Percentiles rank a stretch among this genome's conserved stretches.
Conservation (phyloP, 257 asterid species). For the Nicotiana undulata region DNA sequence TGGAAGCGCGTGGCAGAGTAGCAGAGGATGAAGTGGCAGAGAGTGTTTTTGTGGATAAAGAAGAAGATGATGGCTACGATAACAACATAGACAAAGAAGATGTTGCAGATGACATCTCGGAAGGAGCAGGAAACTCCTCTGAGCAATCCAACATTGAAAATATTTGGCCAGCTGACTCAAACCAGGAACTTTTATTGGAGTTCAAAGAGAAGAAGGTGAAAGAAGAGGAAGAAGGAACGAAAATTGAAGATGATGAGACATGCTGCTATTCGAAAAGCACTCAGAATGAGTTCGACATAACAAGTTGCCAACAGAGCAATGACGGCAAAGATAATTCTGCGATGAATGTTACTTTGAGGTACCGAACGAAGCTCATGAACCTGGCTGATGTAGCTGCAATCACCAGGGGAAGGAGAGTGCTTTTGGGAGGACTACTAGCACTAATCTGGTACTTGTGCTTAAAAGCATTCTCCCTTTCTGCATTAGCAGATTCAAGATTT, state of each 20-base stretch:
- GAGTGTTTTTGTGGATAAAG: not conserved
- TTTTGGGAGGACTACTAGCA: slow-evolving; percentile 15
- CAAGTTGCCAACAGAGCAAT: not conserved
- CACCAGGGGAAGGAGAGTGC: slow-evolving; percentile 17
- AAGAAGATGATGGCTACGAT: not conserved
- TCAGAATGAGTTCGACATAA: not conserved
- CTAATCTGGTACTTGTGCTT: slow-evolving; percentile 36
- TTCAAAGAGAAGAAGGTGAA: slow-evolving; percentile 11
- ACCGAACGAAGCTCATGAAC: slow-evolving; percentile 13
- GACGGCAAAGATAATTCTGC: slow-evolving; percentile 7
- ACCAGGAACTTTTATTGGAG: slow-evolving; percentile 6
- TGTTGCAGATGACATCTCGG: slow-evolving; percentile 22
- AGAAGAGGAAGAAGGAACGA: slow-evolving; percentile 24
- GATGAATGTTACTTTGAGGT: slow-evolving; percentile 10
- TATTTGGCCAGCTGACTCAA: slow-evolving; percentile 30
- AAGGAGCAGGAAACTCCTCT: slow-evolving; percentile 27
- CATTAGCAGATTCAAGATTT: not conserved
- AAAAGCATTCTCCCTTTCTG: not conserved
- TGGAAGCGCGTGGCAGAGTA: not conserved
- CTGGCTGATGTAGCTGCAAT: slow-evolving; percentile 5
- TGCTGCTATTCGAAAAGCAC: not conserved
- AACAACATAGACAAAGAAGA: slow-evolving; percentile 13
- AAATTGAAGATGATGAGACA: slow-evolving; percentile 21
- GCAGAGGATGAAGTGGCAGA: not conserved
- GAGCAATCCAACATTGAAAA: slow-evolving; percentile 30